Base-by-base conservation (phyloP, 2,329 filamentous ascomycete species). In the Ophiocordyceps camponoti-saundersi region DNA sequence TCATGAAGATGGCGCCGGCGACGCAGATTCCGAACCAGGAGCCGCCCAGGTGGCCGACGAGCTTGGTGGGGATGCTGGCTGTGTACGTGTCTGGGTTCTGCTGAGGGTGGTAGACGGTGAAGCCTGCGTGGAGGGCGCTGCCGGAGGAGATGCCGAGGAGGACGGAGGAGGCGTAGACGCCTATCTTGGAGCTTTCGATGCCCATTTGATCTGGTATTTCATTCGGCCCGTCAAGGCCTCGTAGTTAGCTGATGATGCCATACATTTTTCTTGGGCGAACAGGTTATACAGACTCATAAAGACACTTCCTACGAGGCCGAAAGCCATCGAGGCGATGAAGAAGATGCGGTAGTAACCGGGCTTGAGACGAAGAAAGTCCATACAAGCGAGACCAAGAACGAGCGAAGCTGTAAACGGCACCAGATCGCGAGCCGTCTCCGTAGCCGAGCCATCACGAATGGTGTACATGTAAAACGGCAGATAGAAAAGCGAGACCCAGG, bases 391-490 rank as follows among this genome's bases (percentile, higher is more conserved):
- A 1, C 16, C 43, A 29, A 48, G 36, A 6, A 43, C 18, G n/a
- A 48, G 32, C 1, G 44, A n/a, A 16, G n/a, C 13, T 42, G 70
- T 63, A 45, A 67, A 60, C 0, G 68, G 66, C 7, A 71, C 53
- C 1, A 71, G 55, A 11, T 61, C 57, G 1, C 68, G 60, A 0
- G 57, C 66, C 11, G 67, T 61, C 15, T 63, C 49, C 3, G 71
- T 52, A 0, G 67, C 58, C 0, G 52, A 56, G 41, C 71, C 69
- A 6, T 61, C 62, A 1, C 58, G 56, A 0, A 61, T 61, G 53
- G 73, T 74, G 50, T 71, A 65, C 53, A 74, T 74, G 53, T 62
- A 70, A 0, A 75, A 53, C 0, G 72, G 71, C 6, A 72, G 64
- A 51, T 68, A 73, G 53, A 73, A 75, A n/a, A 68, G 53, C 15